Evolutionary conservation across 257 asterid species (phyloP), one percentile per base, ranked within the genome.

Genomic region (Nicotiana undulata): DNA sequence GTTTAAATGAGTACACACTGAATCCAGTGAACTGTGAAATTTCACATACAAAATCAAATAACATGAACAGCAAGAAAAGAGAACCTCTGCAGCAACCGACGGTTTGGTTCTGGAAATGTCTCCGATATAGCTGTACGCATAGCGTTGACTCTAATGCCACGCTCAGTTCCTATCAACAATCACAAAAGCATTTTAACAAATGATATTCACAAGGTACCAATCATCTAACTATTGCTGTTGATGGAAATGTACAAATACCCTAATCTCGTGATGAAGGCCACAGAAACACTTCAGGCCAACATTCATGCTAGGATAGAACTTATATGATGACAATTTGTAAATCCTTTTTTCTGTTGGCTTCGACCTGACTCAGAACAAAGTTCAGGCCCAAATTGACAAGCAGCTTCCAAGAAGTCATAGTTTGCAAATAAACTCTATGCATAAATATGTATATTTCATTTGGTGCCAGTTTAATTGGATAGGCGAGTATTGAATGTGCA

Each of bases 21-120:
- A 58, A 72, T 13, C 78, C 60, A 22, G 40, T 1, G 9, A 72
- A 72, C 22, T 72, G 16, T 18, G 75, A 66, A 81, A 32, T 16
- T 15, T 72, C 78, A 72, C 24, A 46, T 31, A 26, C 26, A 9
- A 31, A 18, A 60, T 40, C 81, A 79, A 75, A 81, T 20, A 20
- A 49, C 64, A 82, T 52, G 81, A 56, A 80, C 72, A 46, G 75
- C 32, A 82, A 80, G 29, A 68, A 67, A 40, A 60, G 63, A 81
- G 56, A 22, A 94, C 99, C 99, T 94, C 77, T 96, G 98, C 84
- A 96, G 87, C 85, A 96, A 86, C 81, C 95, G 91, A 63, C 99
- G 97, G 82, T 96, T 96, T 83, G 99, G 98, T 90, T 96, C 99
- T 4, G 99, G 99, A 85, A 96, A 96, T 44, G 99, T 96, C 91